Evolutionary conservation across 2,329 filamentous ascomycete species (phyloP).

Genomic region (Cercospora canescens): DNA sequence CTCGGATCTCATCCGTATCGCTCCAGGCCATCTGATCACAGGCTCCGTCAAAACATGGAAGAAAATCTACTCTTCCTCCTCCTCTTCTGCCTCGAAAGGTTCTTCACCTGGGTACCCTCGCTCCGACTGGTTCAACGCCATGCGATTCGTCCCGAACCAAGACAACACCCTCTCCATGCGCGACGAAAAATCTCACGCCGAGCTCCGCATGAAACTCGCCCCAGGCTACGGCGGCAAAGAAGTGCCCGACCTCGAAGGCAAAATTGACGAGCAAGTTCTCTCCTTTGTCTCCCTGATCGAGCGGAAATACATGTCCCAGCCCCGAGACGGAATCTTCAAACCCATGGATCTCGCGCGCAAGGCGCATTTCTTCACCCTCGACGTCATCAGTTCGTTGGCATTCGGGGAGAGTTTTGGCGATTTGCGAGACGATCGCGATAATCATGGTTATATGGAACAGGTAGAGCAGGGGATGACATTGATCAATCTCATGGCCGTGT

Average conservation of each 20-base stretch:
- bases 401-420: constrained; percentile 14
- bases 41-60: constrained; percentile 11
- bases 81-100: not conserved
- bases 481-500: constrained; percentile 4
- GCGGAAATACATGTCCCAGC: constrained; percentile 2
- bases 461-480: constrained; percentile 6
- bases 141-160: constrained; percentile 9
- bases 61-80: constrained; percentile 11
- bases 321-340: not conserved
- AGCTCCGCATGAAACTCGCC: constrained; percentile 9
- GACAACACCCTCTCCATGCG: constrained; percentile 13
- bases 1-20: constrained; percentile 7
- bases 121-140: constrained; percentile 16
- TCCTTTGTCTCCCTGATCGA: constrained; percentile 10
- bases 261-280: constrained; percentile 10
- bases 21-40: constrained; percentile 9
- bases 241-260: constrained; percentile 7
- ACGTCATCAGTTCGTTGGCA: constrained; percentile 15
- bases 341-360: constrained; percentile 16
- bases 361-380: constrained; percentile 14
- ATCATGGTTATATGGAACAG: constrained; percentile 4
- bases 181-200: constrained; percentile 7
- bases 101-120: not conserved
- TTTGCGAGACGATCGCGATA: constrained; percentile 6
- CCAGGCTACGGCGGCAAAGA: constrained; percentile 15